These are phyloP conservation scores for Penicillium frequentans DNA, from an alignment of 2,329 filamentous ascomycete species.

Conservation along the genomic window DNA sequence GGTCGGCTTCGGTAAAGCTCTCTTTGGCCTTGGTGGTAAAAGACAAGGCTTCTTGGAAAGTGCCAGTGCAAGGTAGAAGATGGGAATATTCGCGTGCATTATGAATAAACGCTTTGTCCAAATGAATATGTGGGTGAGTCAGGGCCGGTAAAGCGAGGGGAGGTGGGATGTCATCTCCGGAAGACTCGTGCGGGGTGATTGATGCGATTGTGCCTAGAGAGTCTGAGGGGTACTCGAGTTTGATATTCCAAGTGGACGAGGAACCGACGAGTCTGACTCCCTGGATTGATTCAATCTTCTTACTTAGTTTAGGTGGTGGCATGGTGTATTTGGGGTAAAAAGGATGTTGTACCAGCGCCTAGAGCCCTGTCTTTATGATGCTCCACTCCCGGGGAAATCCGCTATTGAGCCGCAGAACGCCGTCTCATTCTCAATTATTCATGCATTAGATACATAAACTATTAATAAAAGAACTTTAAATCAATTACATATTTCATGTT, in stretches of 20 bases:
- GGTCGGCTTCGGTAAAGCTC: conserved; percentile 61
- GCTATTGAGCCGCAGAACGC: background rate
- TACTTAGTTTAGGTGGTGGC: conserved; percentile 8
- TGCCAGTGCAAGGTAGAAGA: conserved; percentile 58
- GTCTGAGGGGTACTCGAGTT: conserved; percentile 12
- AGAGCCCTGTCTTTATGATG: background rate
- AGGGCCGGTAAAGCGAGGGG: conserved; percentile 54
- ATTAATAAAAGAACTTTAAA: background rate
- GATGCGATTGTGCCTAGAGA: conserved; percentile 25
- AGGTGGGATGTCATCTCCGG: conserved; percentile 3
- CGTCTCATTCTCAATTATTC: background rate
- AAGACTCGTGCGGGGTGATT: conserved; percentile 24
- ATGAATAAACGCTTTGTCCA: conserved; percentile 55
- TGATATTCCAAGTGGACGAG: conserved; percentile 35
- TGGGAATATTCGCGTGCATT: conserved; percentile 52
- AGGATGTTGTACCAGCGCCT: background rate
- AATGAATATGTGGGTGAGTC: conserved; percentile 71
- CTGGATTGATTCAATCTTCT: conserved; percentile 17
- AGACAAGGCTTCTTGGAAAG: conserved; percentile 65
- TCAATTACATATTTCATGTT: background rate
- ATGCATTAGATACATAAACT: background rate
- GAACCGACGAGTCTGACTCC: conserved; percentile 32
- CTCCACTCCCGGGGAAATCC: conserved; percentile 1
- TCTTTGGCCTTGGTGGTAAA: conserved; percentile 62
- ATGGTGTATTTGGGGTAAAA: background rate